Base-by-base conservation (phyloP, 495 filamentous ascomycete species). In the Xylaria sp. region DNA sequence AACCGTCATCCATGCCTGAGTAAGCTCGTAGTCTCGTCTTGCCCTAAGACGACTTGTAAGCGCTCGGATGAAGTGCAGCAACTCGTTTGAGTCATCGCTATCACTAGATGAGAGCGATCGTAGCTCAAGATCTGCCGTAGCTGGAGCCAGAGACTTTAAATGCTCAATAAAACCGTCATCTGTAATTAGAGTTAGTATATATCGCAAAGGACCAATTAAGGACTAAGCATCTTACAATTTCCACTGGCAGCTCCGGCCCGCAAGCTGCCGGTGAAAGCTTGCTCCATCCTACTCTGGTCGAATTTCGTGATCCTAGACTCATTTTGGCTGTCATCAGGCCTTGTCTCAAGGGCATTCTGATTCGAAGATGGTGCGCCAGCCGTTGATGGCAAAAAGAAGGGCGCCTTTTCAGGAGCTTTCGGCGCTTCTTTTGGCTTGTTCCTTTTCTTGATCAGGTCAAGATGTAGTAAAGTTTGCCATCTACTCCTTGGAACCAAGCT, bases 1-100 rank as follows among this genome's bases (percentile, higher is more conserved):
- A 0, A 98, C 94, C 19, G 90, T 88, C 92, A 99, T 97, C 96
- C 97, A 99, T 12, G 93, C 93, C 81, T 97, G 94, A 50, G 93
- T 90, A 59, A 99, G 85, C 78, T 99, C 96, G 79, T 95, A 99
- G 82, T 99, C 96, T 53, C 85, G 86, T 68, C 88, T 88, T 50
- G 86, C 82, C 24, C 81, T 80, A 33, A 98, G 82, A 19, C 91
- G 86, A 68, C 80, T 82, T 0, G 92, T 95, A 57, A 99, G 81
- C 5, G 94, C 93, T 11, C 79, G 67, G 43, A 98, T 89, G 74
- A 99, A 98, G 59, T 86, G 84, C 2, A 85, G 74, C 17, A 85
- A 68, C 75, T 87, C 84, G 71, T 86, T 87, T 26, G 82, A 74
- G 64, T 84, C 71, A 67, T 84, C 65, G 74, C 82, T 64, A 24